A percentile compares a stretch with the other conserved stretches of the same genome.
Evolutionary conservation across 495 filamentous ascomycete genomes (phyloP).

Genomic region (Penicillium malachiteum): DNA sequence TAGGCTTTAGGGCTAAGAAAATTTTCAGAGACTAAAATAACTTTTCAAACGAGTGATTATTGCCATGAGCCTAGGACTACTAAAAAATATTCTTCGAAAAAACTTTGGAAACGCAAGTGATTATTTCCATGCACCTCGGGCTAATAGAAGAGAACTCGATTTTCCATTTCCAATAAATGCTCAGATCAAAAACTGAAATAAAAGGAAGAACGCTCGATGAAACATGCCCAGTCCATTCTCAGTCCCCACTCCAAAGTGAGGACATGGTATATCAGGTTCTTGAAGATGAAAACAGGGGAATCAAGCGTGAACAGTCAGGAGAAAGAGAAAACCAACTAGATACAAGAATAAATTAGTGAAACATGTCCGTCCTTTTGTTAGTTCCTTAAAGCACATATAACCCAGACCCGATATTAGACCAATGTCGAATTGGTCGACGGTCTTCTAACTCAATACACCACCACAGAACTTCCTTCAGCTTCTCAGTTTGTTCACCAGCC

Average conservation of each 20-base stretch:
- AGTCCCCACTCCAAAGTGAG: slow-evolving; percentile 17
- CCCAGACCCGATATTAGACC: slow-evolving; percentile 49
- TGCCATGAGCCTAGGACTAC: too few relatives aligned
- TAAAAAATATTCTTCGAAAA: too few relatives aligned
- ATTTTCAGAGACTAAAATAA: too few relatives aligned
- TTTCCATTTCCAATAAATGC: slow-evolving; percentile 21
- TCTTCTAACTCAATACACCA: slow-evolving; percentile 68
- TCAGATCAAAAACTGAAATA: slow-evolving; percentile 9
- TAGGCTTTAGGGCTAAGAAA: too few relatives aligned
- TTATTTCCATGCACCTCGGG: neutral
- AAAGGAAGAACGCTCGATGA: slow-evolving; percentile 1
- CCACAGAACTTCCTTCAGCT: slow-evolving; percentile 73
- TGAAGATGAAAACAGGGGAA: slow-evolving; percentile 16
- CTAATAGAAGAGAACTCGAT: slow-evolving; percentile 2
- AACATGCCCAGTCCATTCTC: slow-evolving; percentile 7
- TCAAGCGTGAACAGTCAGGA: slow-evolving; percentile 8
- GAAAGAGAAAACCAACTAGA: slow-evolving; percentile 23
- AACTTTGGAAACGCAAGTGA: too few relatives aligned
- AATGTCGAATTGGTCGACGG: slow-evolving; percentile 45
- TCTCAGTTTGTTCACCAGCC: slow-evolving; percentile 75
- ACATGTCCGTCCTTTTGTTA: slow-evolving; percentile 1
- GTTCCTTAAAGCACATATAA: slow-evolving; percentile 42
- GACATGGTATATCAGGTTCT: slow-evolving; percentile 35
- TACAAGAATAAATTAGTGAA: slow-evolving; percentile 26
- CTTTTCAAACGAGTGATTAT: too few relatives aligned